phyloP scores from a whole-genome alignment of 2,329 filamentous ascomycete genomes.

The Ophiocordyceps sinensis region DNA sequence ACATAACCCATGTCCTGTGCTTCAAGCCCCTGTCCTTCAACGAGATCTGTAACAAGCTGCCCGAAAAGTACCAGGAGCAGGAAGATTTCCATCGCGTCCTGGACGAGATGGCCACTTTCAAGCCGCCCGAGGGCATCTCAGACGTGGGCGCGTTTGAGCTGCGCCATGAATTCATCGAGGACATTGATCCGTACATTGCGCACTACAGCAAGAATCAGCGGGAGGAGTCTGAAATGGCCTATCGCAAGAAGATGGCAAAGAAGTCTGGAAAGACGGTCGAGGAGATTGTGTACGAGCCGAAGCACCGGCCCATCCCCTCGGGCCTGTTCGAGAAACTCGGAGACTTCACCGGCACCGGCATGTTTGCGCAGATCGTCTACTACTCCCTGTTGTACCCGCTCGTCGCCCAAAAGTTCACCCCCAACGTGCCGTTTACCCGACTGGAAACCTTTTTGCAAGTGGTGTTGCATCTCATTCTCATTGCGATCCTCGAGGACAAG shows the following conservation, averaged over 20 bases:
- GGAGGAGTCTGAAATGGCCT: slow-evolving; percentile 84
- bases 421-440: slow-evolving; percentile 64
- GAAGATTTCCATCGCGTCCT: slow-evolving; percentile 78
- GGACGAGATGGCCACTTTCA: slow-evolving; percentile 78
- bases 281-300: slow-evolving; percentile 87
- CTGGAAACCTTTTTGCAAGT: slow-evolving; percentile 88
- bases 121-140: slow-evolving; percentile 76
- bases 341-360: slow-evolving; percentile 66
- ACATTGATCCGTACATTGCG: slow-evolving; percentile 89
- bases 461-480: slow-evolving; percentile 71
- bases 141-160: slow-evolving; percentile 92
- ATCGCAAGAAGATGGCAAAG: slow-evolving; percentile 75
- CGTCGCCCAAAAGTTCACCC: slow-evolving; percentile 51
- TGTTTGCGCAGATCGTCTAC: slow-evolving; percentile 84
- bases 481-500: slow-evolving; percentile 74
- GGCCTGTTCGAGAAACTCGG: slow-evolving; percentile 66
- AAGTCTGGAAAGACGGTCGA: slow-evolving; percentile 67
- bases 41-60: slow-evolving; percentile 72
- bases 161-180: slow-evolving; percentile 69
- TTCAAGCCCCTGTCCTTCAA: slow-evolving; percentile 95
- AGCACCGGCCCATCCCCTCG: slow-evolving; percentile 57
- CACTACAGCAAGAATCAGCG: slow-evolving; percentile 96
- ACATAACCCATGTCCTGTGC: slow-evolving; percentile 86
- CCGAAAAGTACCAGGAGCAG: slow-evolving; percentile 78
- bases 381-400: slow-evolving; percentile 75